Evolutionary conservation across 257 asterid species (phyloP).

Genomic region (Solanum etuberosum): DNA sequence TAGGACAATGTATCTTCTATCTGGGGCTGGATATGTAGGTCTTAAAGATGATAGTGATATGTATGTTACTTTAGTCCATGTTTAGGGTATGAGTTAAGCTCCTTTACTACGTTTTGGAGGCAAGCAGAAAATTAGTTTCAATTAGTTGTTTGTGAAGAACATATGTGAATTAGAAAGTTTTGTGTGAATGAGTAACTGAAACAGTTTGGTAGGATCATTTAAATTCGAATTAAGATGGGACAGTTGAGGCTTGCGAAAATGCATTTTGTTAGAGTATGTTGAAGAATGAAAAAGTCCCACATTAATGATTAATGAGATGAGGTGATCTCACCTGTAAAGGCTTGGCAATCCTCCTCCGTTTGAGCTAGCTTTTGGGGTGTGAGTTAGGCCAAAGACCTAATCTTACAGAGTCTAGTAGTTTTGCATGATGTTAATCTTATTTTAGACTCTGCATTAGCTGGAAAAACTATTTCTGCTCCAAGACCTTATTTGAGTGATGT

Average conservation of each 20-base stretch:
- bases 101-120: background rate
- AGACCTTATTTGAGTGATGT: background rate
- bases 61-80: background rate
- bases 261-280: background rate
- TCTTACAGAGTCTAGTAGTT: background rate
- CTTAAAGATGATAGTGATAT: background rate
- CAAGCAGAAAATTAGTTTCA: background rate
- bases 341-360: background rate
- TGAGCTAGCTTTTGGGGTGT: background rate
- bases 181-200: background rate
- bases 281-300: background rate
- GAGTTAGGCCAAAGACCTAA: background rate
- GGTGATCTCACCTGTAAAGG: background rate
- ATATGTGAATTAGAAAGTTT: background rate
- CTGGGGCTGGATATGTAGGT: background rate
- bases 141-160: background rate
- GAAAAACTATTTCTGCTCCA: background rate
- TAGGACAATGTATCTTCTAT: background rate
- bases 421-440: background rate
- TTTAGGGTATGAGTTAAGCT: background rate
- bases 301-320: too few relatives aligned
- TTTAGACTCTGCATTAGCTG: background rate
- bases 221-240: background rate
- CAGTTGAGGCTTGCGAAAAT: background rate
- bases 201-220: background rate